phyloP scores from a whole-genome alignment of 371 early-diverging fungal species.

The Scutellospora calospora region DNA sequence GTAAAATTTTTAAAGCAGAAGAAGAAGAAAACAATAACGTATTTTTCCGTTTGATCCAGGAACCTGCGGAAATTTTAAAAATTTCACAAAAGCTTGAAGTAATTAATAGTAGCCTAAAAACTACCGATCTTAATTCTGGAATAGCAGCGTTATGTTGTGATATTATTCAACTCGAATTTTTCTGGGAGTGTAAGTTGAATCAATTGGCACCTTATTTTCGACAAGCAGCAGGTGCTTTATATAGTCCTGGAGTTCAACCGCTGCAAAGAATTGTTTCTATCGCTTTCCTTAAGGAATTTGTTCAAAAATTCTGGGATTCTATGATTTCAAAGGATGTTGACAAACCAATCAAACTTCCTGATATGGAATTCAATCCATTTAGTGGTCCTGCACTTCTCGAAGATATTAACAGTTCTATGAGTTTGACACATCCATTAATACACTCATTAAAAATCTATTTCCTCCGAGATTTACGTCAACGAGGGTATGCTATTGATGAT shows the following conservation, averaged over 20 bases:
- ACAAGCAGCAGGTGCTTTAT: constrained; percentile 2
- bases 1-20: constrained; percentile 26
- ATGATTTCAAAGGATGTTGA: not conserved
- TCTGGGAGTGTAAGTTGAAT: not conserved
- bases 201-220: not conserved
- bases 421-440: constrained; percentile 14
- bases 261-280: constrained; percentile 37
- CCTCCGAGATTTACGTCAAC: constrained; percentile 26
- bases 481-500: constrained; percentile 30
- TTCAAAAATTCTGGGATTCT: not conserved
- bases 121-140: not conserved
- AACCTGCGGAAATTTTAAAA: not conserved
- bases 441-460: constrained; percentile 37
- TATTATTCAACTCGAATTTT: constrained; percentile 39
- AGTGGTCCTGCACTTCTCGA: not conserved
- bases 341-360: not conserved
- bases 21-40: not conserved
- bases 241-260: not conserved
- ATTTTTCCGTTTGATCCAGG: not conserved
- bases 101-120: constrained; percentile 22
- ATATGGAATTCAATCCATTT: not conserved
- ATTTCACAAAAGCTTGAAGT: not conserved
- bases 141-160: constrained; percentile 42
- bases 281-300: constrained; percentile 42
- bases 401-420: constrained; percentile 16